Evolutionary conservation across 495 filamentous ascomycete genomes (phyloP).

Genomic region (Penicillium dipodomyicola): DNA sequence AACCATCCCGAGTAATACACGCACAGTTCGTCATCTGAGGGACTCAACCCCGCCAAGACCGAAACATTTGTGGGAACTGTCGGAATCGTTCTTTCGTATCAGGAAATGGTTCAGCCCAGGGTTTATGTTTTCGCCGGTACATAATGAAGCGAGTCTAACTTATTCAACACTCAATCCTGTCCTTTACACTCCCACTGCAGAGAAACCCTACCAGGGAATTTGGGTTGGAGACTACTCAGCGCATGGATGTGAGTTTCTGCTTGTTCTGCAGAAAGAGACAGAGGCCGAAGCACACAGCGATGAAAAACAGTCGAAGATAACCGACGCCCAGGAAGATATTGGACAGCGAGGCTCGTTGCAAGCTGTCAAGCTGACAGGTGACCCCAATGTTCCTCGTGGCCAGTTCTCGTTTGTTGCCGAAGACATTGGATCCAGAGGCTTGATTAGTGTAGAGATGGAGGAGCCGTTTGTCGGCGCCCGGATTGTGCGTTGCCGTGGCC

Average conservation of each 20-base stretch:
- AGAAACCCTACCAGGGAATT: slow-evolving; percentile 81
- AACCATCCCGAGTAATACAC: slow-evolving; percentile 57
- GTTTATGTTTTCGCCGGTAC: slow-evolving; percentile 37
- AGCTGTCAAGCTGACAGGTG: slow-evolving; percentile 88
- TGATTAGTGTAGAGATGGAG: slow-evolving; percentile 61
- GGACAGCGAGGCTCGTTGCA: slow-evolving; percentile 58
- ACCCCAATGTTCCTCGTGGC: slow-evolving; percentile 83
- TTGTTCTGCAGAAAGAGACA: slow-evolving; percentile 69
- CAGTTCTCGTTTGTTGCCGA: slow-evolving; percentile 75
- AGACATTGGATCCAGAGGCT: slow-evolving; percentile 65
- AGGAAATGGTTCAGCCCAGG: slow-evolving; percentile 66
- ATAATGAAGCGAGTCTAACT: slow-evolving; percentile 67
- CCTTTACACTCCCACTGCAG: slow-evolving; percentile 71
- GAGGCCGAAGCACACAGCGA: neutral
- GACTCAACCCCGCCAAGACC: slow-evolving; percentile 39
- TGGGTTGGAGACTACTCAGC: slow-evolving; percentile 89
- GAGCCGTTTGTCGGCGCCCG: slow-evolving; percentile 68
- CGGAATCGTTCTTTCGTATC: slow-evolving; percentile 66
- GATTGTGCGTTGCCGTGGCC: slow-evolving; percentile 72
- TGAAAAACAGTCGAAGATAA: neutral
- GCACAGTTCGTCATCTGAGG: slow-evolving; percentile 26
- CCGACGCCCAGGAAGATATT: slow-evolving; percentile 1
- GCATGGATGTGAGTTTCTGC: slow-evolving; percentile 85
- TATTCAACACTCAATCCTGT: slow-evolving; percentile 71
- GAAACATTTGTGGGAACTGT: slow-evolving; percentile 48